Evolutionary conservation across 2,329 filamentous ascomycete genomes (phyloP).

Genomic region (Pseudonectria buxi): DNA sequence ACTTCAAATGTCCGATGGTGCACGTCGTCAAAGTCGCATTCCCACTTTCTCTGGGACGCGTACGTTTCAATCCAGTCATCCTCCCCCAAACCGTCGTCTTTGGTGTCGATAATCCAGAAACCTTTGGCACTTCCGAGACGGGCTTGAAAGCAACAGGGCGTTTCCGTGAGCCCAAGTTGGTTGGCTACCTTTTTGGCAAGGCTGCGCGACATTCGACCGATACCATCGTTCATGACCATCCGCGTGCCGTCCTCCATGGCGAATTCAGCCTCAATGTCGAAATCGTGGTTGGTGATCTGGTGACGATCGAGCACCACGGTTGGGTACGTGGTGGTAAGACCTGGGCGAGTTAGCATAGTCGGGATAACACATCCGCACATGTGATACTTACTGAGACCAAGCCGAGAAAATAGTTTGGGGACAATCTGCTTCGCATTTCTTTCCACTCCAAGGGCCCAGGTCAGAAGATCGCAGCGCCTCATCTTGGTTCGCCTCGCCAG

Average conservation of each 20-base stretch:
- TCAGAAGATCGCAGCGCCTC: constrained; percentile 35
- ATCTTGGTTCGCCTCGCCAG: constrained; percentile 26
- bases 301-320: constrained; percentile 37
- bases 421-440: constrained; percentile 39
- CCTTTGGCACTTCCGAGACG: constrained; percentile 70
- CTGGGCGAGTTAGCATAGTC: constrained; percentile 25
- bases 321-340: constrained; percentile 44
- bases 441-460: constrained; percentile 45
- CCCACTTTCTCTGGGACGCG: constrained; percentile 64
- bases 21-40: constrained; percentile 39
- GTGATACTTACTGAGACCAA: constrained; percentile 42
- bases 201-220: constrained; percentile 55
- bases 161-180: constrained; percentile 41
- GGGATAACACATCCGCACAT: too few species aligned
- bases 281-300: constrained; percentile 34
- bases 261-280: constrained; percentile 16
- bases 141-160: constrained; percentile 61
- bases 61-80: constrained; percentile 60
- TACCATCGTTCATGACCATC: constrained; percentile 60
- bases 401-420: constrained; percentile 53
- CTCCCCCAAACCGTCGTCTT: constrained; percentile 32
- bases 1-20: constrained; percentile 61
- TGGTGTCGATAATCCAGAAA: constrained; percentile 59
- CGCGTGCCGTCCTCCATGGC: constrained; percentile 28
- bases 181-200: constrained; percentile 48